These are phyloP conservation scores for Epicoccum nigrum DNA, from an alignment of 2,329 filamentous ascomycete species.

Conservation along the genomic window DNA sequence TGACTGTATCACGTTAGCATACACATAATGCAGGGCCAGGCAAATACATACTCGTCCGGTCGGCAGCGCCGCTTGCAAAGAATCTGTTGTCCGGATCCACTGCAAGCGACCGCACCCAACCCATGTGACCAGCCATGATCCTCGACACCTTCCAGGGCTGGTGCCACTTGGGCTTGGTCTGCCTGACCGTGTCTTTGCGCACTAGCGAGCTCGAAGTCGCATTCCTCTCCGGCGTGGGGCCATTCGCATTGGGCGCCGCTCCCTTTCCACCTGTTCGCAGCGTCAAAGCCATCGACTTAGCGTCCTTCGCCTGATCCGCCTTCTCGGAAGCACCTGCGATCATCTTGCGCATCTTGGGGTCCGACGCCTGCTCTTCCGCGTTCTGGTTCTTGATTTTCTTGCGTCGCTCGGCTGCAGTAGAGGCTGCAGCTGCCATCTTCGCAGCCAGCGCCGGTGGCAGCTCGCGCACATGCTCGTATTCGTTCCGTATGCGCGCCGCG, in stretches of 20 bases:
- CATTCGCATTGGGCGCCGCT: constrained; percentile 61
- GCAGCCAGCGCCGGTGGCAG: constrained; percentile 79
- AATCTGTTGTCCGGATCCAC: constrained; percentile 97
- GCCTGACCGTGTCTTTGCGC: constrained; percentile 67
- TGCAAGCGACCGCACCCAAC: constrained; percentile 76
- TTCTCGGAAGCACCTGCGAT: constrained; percentile 67
- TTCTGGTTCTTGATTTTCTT: constrained; percentile 65
- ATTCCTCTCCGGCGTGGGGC: constrained; percentile 58
- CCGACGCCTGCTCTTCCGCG: constrained; percentile 55
- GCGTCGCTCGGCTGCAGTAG: constrained; percentile 64
- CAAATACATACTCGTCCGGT: constrained; percentile 65
- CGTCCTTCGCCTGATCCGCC: constrained; percentile 50
- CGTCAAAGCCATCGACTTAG: constrained; percentile 64
- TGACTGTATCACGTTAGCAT: constrained; percentile 57
- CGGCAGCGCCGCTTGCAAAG: constrained; percentile 95
- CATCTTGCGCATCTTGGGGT: constrained; percentile 67
- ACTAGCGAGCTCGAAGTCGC: constrained; percentile 64
- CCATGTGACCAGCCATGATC: constrained; percentile 94
- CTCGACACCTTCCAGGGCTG: constrained; percentile 97
- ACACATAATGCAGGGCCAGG: not conserved
- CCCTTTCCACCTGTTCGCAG: constrained; percentile 56
- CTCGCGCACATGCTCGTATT: constrained; percentile 79
- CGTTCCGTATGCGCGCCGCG: constrained; percentile 66
- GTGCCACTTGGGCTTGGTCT: constrained; percentile 90
- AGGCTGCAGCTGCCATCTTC: constrained; percentile 71